phyloP scores from a whole-genome alignment of 805 yeast species.

The Metschnikowia arizonensis region DNA sequence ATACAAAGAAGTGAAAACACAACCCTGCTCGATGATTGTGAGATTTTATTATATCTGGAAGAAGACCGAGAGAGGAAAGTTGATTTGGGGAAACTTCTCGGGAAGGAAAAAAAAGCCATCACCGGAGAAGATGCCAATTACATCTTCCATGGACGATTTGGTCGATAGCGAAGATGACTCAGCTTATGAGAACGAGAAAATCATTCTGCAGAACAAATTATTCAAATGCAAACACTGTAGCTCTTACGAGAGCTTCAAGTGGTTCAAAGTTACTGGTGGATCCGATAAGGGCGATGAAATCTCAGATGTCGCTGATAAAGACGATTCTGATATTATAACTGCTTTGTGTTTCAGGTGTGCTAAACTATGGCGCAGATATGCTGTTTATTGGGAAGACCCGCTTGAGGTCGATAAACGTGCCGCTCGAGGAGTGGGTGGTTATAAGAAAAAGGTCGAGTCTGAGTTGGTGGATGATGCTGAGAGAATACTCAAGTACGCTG shows the following conservation, averaged over 20 bases:
- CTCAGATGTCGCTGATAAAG: constrained; percentile 12
- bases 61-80: constrained; percentile 69
- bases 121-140: constrained; percentile 19
- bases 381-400: constrained; percentile 82
- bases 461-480: constrained; percentile 65
- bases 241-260: constrained; percentile 49
- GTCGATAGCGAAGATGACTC: constrained; percentile 72
- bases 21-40: constrained; percentile 73
- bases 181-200: constrained; percentile 55
- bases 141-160: constrained; percentile 37
- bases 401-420: constrained; percentile 53
- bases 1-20: constrained; percentile 64
- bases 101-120: constrained; percentile 60
- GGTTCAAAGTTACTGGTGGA: constrained; percentile 71
- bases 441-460: constrained; percentile 61
- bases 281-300: constrained; percentile 33
- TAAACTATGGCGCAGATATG: constrained; percentile 85
- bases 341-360: constrained; percentile 89
- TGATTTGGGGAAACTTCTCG: constrained; percentile 77
- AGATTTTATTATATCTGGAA: constrained; percentile 90
- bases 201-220: constrained; percentile 31
- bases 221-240: constrained; percentile 73
- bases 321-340: constrained; percentile 29
- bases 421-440: constrained; percentile 44
- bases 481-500: constrained; percentile 48